Conservation (phyloP, 2,329 filamentous ascomycete genomes). For the Fusarium tricinctum region DNA sequence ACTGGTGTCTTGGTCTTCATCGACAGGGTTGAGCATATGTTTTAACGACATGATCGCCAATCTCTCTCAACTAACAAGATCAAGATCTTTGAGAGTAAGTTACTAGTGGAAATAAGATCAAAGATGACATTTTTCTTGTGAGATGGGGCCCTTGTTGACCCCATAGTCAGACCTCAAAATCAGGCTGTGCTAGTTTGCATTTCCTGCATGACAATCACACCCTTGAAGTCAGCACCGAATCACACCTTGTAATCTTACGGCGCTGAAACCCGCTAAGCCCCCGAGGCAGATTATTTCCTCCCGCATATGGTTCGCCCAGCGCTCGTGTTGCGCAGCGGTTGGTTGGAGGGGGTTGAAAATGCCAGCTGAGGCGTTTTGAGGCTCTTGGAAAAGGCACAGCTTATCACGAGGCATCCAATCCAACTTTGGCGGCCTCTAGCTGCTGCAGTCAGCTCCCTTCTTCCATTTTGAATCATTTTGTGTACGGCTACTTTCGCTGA, state of each 20-base stretch:
- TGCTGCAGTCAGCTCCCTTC: background rate
- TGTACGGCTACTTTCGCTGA: too few species aligned
- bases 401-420: background rate
- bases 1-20: background rate
- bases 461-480: too few species aligned
- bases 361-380: constrained; percentile 1
- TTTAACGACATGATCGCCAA: background rate
- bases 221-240: constrained; percentile 6
- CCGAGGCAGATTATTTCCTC: background rate
- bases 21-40: constrained; percentile 6
- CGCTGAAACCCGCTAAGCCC: background rate
- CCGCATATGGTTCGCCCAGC: constrained; percentile 4
- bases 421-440: background rate
- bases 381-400: background rate
- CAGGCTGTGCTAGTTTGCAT: constrained; percentile 10
- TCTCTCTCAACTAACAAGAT: background rate
- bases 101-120: background rate
- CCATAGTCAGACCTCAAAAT: background rate
- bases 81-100: background rate
- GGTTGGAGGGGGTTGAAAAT: background rate
- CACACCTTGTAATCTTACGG: background rate
- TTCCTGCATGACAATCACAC: background rate
- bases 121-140: background rate
- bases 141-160: background rate
- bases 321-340: background rate